Percentiles rank a stretch among this genome's conserved stretches.
Conservation (phyloP, 129 eudicot species). For the Flaveria trinervia region DNA sequence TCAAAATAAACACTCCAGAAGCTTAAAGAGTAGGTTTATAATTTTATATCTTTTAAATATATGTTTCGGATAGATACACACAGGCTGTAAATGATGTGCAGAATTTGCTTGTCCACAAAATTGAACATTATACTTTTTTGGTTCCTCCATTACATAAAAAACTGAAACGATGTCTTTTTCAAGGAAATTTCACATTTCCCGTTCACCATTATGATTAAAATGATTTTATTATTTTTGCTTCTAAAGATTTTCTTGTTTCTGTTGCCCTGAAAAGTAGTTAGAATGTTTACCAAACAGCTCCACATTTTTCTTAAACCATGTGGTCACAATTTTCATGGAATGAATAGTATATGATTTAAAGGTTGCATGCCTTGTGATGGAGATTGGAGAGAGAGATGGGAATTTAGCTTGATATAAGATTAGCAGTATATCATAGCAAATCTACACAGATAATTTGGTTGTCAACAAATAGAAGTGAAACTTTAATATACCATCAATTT, state of each 20-base stretch:
- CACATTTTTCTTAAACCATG: neutral
- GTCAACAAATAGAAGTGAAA: neutral
- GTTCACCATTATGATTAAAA: constrained; percentile 3
- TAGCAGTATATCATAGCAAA: constrained; percentile 2
- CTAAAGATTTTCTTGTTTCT: neutral
- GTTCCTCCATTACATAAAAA: neutral
- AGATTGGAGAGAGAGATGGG: neutral
- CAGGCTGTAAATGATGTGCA: neutral
- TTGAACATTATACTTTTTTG: neutral
- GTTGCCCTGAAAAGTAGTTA: constrained; percentile 4
- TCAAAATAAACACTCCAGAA: neutral
- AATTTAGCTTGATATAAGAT: constrained; percentile 15
- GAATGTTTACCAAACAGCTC: neutral
- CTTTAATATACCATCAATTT: constrained; percentile 72
- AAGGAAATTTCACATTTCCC: neutral
- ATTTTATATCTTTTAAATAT: neutral
- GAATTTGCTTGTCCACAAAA: constrained; percentile 1
- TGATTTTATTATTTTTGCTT: neutral
- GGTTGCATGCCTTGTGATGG: neutral
- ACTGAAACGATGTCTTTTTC: constrained; percentile 1
- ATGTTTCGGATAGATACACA: neutral
- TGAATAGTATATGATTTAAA: neutral
- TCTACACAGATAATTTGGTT: constrained; percentile 2
- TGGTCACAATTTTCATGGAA: neutral
- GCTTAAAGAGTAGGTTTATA: neutral